A percentile compares a stretch with the other conserved stretches of the same genome.
phyloP scores from a whole-genome alignment of 345 rosid genomes.

The Geranium brycei region DNA sequence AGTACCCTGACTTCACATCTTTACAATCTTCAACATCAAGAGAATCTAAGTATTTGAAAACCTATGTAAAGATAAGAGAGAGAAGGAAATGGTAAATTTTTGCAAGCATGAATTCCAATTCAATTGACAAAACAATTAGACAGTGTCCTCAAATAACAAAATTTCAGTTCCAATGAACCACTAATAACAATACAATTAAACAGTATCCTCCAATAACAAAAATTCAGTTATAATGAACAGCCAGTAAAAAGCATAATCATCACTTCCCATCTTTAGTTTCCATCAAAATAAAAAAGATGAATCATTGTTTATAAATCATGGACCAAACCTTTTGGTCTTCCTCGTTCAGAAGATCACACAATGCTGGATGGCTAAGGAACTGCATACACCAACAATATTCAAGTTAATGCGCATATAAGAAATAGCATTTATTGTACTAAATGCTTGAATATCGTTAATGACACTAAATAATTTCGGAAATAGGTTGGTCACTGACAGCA shows the following conservation, averaged over 20 bases:
- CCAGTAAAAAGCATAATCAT: too few relatives aligned
- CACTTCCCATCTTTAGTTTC: background rate
- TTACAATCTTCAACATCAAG: constrained; percentile 81
- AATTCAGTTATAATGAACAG: too few relatives aligned
- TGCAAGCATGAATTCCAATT: background rate
- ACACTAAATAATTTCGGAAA: background rate
- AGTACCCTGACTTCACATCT: constrained; percentile 85
- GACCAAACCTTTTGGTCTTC: constrained; percentile 81
- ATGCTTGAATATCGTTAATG: background rate
- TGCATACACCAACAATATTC: constrained; percentile 16
- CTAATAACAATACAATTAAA: too few relatives aligned
- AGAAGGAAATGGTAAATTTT: background rate
- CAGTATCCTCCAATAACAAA: too few relatives aligned
- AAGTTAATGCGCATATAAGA: background rate
- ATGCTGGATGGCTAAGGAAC: constrained; percentile 84
- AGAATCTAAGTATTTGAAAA: constrained; percentile 54
- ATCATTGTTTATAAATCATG: background rate
- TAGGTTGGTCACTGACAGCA: constrained; percentile 47
- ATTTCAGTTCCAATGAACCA: too few relatives aligned
- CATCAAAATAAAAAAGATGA: background rate
- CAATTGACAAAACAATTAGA: too few relatives aligned
- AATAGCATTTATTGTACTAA: background rate
- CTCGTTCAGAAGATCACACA: constrained; percentile 65
- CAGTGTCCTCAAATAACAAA: too few relatives aligned
- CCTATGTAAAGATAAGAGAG: constrained; percentile 21